Conservation (phyloP, 2,329 filamentous ascomycete genomes). For the Paraconiothyrium sp. region DNA sequence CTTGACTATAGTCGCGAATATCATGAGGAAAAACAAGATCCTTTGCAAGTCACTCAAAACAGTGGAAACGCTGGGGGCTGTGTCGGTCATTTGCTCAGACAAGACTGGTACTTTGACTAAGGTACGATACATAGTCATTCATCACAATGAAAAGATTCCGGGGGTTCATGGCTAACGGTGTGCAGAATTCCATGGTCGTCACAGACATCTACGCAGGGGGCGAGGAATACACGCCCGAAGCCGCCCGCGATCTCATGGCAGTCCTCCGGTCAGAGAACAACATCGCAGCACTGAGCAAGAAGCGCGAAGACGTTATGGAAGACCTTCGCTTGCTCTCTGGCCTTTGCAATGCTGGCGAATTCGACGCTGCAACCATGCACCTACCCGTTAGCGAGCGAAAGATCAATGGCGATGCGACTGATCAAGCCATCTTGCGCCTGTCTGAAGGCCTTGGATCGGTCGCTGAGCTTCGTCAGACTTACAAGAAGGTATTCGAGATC, state of each 20-base stretch:
- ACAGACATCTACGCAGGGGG: conserved; percentile 72
- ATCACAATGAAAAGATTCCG: neutral
- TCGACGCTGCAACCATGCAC: conserved; percentile 71
- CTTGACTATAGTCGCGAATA: conserved; percentile 78
- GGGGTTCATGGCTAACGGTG: conserved; percentile 1
- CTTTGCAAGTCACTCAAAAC: conserved; percentile 83
- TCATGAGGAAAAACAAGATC: conserved; percentile 80
- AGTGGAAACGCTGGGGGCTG: conserved; percentile 77
- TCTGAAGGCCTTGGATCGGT: conserved; percentile 72
- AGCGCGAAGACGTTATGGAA: conserved; percentile 44
- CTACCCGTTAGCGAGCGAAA: conserved; percentile 68
- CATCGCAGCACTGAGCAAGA: conserved; percentile 31
- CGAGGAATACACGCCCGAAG: conserved; percentile 61
- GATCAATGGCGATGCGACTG: conserved; percentile 79
- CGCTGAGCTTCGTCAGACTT: conserved; percentile 67
- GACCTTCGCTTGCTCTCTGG: conserved; percentile 70
- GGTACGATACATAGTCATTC: conserved; percentile 31
- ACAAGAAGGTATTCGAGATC: conserved; percentile 68
- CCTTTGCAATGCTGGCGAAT: conserved; percentile 79
- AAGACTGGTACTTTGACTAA: conserved; percentile 77
- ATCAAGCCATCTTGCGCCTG: conserved; percentile 77
- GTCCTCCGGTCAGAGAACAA: conserved; percentile 50
- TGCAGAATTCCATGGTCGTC: conserved; percentile 76
- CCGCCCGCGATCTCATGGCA: conserved; percentile 53
- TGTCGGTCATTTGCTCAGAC: conserved; percentile 79